Base-by-base conservation (phyloP, 2,329 filamentous ascomycete genomes). In the Beauveria asiatica region DNA sequence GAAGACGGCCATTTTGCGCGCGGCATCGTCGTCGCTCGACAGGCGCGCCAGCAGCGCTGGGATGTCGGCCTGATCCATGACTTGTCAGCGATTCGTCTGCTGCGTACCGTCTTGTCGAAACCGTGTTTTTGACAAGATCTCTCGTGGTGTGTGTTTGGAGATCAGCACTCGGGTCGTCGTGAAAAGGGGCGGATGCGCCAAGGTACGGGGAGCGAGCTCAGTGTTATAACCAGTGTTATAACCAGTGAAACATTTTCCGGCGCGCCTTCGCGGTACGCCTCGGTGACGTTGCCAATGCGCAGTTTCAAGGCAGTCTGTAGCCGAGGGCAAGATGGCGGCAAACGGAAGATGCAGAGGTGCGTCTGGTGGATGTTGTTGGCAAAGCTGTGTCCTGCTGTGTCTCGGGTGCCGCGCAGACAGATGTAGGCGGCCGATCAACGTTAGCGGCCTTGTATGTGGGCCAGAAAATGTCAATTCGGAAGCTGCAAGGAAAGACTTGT, bases 1-100 rank as follows among this genome's bases (percentile, higher is more conserved):
- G 83, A 99, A 99, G 63, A 95, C 94, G 62, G 94, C 94, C 90
- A 97, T 97, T 75, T 99, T 99, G 70, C 92, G 90, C 67, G 90
- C 87, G 60, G 90, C 92, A 80, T 99, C 94, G 75, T 96, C 84
- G 67, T 87, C 83, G 75, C 84, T 86, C 45, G 82, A 78, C 63
- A 87, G 77, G 65, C 84, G 83, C 75, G 82, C 78, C 67, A 87
- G 77, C 66, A 87, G 80, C 71, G 82, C 81, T 53, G 84, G 84
- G 66, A 87, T 84, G 67, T 87, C 84, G 67, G 82, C 83, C 75
- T 86, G 84, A 69, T 87, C 84, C 84, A 87, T 84, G 64, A 64
- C 68, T 62, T 3, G 19, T 25, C 17, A 6, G 19, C 11, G 19
- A n/a, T 6, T 25, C n/a, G 57, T 42, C 13, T 19, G 8, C 11